These are phyloP conservation scores for Colletotrichum lini DNA, from an alignment of 2,329 filamentous ascomycete genomes.

Conservation along the genomic window DNA sequence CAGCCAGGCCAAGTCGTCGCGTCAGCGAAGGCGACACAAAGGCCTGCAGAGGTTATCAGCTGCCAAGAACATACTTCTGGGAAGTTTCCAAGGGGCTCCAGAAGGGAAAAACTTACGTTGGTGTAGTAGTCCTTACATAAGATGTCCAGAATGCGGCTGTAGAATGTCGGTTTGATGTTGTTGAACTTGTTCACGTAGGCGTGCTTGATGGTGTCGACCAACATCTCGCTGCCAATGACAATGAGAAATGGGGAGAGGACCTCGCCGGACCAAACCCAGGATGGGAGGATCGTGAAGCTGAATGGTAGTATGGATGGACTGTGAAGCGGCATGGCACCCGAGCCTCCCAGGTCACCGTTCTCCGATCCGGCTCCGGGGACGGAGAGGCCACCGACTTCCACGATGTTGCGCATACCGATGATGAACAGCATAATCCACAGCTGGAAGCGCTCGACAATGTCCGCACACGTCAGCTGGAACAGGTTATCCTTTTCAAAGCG, in stretches of 20 bases:
- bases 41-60: conserved; percentile 66
- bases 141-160: conserved; percentile 91
- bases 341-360: conserved; percentile 63
- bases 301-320: conserved; percentile 85
- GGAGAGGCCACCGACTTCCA: conserved; percentile 91
- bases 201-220: conserved; percentile 97
- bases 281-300: conserved; percentile 91
- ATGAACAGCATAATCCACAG: conserved; percentile 98
- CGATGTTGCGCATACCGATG: conserved; percentile 95
- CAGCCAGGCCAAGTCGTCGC: conserved; percentile 88
- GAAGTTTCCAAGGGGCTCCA: too few relatives aligned
- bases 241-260: conserved; percentile 94
- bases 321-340: conserved; percentile 72
- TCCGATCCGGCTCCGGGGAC: conserved; percentile 69
- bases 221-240: conserved; percentile 95
- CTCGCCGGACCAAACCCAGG: conserved; percentile 83
- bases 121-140: conserved; percentile 98
- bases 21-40: conserved; percentile 93
- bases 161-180: conserved; percentile 92
- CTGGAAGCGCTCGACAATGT: conserved; percentile 97
- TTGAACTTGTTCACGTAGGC: conserved; percentile 99
- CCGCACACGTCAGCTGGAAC: conserved; percentile 96
- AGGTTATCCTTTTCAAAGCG: conserved; percentile 98
- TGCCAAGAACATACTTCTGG: not conserved
- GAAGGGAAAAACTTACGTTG: conserved; percentile 70